phyloP scores from a whole-genome alignment of 495 filamentous ascomycete species.

The Penicillium lagena region DNA sequence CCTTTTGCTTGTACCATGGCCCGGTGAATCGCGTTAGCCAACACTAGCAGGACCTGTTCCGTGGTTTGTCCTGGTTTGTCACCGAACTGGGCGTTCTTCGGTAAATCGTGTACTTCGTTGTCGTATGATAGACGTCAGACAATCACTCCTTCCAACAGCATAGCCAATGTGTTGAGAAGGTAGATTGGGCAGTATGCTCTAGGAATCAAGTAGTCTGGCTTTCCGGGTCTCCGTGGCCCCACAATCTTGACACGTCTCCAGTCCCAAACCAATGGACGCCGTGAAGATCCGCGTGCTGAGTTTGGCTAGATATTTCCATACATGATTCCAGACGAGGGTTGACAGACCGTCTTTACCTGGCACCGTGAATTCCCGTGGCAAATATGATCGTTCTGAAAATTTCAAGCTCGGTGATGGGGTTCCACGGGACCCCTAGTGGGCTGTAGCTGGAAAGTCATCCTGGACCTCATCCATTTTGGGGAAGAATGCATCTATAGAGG shows the following conservation, averaged over 20 bases:
- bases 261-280: conserved; percentile 8
- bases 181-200: conserved; percentile 18
- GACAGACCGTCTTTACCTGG: conserved; percentile 18
- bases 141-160: conserved; percentile 13
- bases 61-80: conserved; percentile 9
- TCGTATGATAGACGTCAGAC: conserved; percentile 6
- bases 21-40: conserved; percentile 9
- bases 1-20: conserved; percentile 12
- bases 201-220: conserved; percentile 12
- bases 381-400: conserved; percentile 10
- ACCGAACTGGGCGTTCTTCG: conserved; percentile 13
- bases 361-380: conserved; percentile 13
- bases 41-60: conserved; percentile 12
- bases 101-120: conserved; percentile 10
- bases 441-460: not conserved
- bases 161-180: conserved; percentile 15
- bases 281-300: conserved; percentile 12
- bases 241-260: conserved; percentile 14
- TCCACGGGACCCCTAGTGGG: conserved; percentile 10
- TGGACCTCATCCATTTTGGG: conserved; percentile 5
- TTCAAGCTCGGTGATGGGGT: conserved; percentile 17
- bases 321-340: conserved; percentile 14
- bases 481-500: conserved; percentile 20
- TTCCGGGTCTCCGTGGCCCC: conserved; percentile 16
- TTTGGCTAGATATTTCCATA: conserved; percentile 10